Base-by-base conservation (phyloP, 176 grass and related monocot genomes). In the Avena insularis region DNA sequence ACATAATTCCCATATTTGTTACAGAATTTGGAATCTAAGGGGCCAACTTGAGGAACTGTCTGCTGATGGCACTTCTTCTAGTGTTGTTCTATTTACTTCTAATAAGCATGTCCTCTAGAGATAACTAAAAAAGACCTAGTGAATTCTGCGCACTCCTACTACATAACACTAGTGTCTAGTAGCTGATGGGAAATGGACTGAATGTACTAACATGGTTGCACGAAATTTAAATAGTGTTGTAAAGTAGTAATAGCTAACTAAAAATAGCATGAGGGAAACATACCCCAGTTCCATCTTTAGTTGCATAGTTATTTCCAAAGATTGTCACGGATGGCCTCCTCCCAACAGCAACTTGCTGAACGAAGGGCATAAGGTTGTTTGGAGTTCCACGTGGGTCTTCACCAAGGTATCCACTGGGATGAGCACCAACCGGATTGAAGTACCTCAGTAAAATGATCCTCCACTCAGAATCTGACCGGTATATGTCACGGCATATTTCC, bases 291-390 rank as follows among this genome's bases (percentile, higher is more conserved):
- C 96, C 96, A 84, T 98, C 96, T 77, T 94, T 92, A 10, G 96
- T 98, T 61, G 90, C 91, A 72, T 98, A 98, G 54, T 96, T 88
- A 81, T 91, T 95, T 87, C 96, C 96, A 90, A 92, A 98, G 16
- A 98, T 93, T 77, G 96, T 96, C 47, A 98, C 75, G 58, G 93
- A 90, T 12, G 90, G 43, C 67, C 96, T 95, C 82, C 96, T 94
- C 55, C 93, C 96, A 75, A 98, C 93, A 87, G 96, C 96, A 86
- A 98, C 92, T 94, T 98, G 96, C 70, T 98, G 96, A 75, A 98
- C 96, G 59, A 92, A 91, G 69, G 96, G 96, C 96, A 98, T 98
- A 63, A 98, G 93, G 84, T 98, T 98, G 88, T 96, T 98, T 75
- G 96, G 96, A 77, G 88, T 92, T 80, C 96, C 96, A 53, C 82